phyloP scores from a whole-genome alignment of 768 basidiomycete genomes.

The Termitomyces sp. region DNA sequence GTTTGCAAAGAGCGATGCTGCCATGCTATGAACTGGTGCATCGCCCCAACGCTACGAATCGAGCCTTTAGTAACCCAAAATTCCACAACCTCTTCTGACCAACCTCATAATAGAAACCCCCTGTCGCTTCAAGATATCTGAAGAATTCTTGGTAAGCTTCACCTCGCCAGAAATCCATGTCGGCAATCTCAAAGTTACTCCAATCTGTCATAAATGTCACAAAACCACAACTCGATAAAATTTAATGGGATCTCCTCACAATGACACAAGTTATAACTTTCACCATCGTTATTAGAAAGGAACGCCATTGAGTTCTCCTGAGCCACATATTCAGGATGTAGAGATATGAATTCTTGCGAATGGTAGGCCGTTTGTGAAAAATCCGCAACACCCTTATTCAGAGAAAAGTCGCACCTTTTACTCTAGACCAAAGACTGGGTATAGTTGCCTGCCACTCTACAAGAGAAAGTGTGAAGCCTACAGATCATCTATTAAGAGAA shows the following conservation, averaged over 20 bases:
- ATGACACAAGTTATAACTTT: conserved; percentile 66
- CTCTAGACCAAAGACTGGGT: conserved; percentile 69
- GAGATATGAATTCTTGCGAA: conserved; percentile 54
- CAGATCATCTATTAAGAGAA: background rate
- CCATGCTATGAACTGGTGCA: conserved; percentile 73
- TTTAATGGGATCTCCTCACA: conserved; percentile 29
- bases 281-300: conserved; percentile 63
- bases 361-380: background rate
- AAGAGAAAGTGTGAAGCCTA: conserved; percentile 76
- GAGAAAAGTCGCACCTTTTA: conserved; percentile 44
- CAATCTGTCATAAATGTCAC: conserved; percentile 43
- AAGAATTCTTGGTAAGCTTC: conserved; percentile 85
- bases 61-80: background rate
- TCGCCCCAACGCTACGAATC: conserved; percentile 68
- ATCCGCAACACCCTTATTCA: background rate
- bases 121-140: conserved; percentile 70
- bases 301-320: conserved; percentile 67
- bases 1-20: conserved; percentile 66
- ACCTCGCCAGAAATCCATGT: conserved; percentile 83
- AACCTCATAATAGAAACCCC: conserved; percentile 92
- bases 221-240: background rate
- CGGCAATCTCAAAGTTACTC: conserved; percentile 91
- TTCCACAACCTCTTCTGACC: conserved; percentile 8
- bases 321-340: conserved; percentile 56
- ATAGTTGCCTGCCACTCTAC: conserved; percentile 80